Conservation (phyloP, 2,329 filamentous ascomycete genomes). For the Clarireedia monteithiana region DNA sequence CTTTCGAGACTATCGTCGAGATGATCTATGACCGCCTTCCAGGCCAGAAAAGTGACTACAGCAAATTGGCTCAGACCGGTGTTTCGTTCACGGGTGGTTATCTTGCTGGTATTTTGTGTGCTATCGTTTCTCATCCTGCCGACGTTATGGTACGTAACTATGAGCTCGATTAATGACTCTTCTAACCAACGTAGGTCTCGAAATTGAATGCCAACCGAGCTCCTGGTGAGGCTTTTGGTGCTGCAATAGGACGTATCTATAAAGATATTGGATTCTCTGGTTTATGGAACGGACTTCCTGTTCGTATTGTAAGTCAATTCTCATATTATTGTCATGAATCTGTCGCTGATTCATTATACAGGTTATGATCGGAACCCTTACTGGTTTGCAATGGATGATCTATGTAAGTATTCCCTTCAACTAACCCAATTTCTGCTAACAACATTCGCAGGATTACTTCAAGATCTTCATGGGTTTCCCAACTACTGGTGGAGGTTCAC, state of each 20-base stretch:
- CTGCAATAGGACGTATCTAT: conserved; percentile 74
- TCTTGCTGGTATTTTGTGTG: conserved; percentile 80
- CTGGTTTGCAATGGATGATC: conserved; percentile 89
- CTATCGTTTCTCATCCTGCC: conserved; percentile 70
- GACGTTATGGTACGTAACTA: conserved; percentile 66
- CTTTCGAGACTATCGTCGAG: conserved; percentile 83
- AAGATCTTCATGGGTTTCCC: conserved; percentile 86
- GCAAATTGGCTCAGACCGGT: conserved; percentile 72
- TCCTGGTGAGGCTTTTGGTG: conserved; percentile 69
- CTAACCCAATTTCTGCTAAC: background rate
- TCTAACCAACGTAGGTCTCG: conserved; percentile 35
- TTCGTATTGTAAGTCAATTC: conserved; percentile 51
- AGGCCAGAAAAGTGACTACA: conserved; percentile 70
- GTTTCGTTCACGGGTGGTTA: conserved; percentile 83
- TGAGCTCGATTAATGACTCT: background rate
- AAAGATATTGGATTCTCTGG: conserved; percentile 77
- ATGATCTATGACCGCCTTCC: conserved; percentile 75
- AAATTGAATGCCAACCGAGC: conserved; percentile 78
- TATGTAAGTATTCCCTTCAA: conserved; percentile 45
- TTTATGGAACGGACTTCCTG: conserved; percentile 86
- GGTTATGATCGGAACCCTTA: conserved; percentile 38
- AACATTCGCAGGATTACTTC: conserved; percentile 61
- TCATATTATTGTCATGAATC: background rate
- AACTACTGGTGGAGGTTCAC: conserved; percentile 59
- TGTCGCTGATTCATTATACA: background rate